Base-by-base conservation (phyloP, 805 yeast species). In the Starmerella bombi region DNA sequence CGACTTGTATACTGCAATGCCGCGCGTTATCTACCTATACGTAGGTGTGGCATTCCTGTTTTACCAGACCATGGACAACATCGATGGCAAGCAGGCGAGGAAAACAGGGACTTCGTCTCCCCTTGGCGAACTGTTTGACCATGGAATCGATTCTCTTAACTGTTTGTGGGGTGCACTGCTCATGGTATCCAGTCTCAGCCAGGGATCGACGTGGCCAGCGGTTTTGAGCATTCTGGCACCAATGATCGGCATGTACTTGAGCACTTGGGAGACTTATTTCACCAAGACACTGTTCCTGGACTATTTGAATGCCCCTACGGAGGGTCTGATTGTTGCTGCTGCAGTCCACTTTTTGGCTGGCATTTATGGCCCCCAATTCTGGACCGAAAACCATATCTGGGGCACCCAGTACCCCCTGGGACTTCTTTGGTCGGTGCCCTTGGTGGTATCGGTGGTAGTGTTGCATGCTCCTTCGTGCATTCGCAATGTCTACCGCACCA, bases 31-130 rank as follows among this genome's bases (percentile, higher is more conserved):
- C 22, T 84, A 82, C 59, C 71, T 72, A 50, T 66, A 79, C 40
- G 81, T 81, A 57, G 95, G 93, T 0, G 55, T 78, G 45, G 86
- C 93, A 2, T 64, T 88, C 43, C 81, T 86, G 58, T 67, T 85
- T 70, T 88, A 88, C 61, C 96, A 91, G 58, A 88, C 97, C 0
- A 83, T 91, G 66, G 97, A 91, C 63, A 94, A 94, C 5, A 82
- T 94, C 59, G 97, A 88, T 62, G 97, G 97, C 6, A 76, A 82
- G 54, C 98, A 88, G 60, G 97, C 97, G 19, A 74, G 97, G 54
- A 72, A 81, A 52, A 91, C 96, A 0, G 93, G 93, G 10, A 93
- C 86, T 58, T 74, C 84, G 36, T 93, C 96, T 3, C 97, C 98
- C 0, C 64, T 88, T 50, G 97, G 98, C 27, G 97, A 88, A 60